A percentile compares a stretch with the other conserved stretches of the same genome.
These are phyloP conservation scores for Kazachstania psychrophila DNA, from an alignment of 805 yeast species.

Conservation along the genomic window DNA sequence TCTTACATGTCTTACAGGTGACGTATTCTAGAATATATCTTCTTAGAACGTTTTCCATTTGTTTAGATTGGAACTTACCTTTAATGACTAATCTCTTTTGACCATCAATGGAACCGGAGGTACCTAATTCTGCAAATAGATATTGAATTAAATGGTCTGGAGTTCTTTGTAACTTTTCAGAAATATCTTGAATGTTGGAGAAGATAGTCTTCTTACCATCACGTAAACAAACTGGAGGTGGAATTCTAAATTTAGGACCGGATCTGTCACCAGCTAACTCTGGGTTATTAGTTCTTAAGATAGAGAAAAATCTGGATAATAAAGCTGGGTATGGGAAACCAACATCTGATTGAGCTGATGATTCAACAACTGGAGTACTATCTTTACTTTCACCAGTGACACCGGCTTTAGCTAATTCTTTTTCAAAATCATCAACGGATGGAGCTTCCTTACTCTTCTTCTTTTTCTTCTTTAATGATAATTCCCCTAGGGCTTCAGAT, in stretches of 20 bases:
- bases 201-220: conserved; percentile 98
- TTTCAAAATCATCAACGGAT: conserved; percentile 75
- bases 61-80: conserved; percentile 97
- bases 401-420: conserved; percentile 85
- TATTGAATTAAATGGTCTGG: conserved; percentile 96
- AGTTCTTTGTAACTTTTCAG: conserved; percentile 88
- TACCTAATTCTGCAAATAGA: conserved; percentile 97
- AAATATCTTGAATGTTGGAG: conserved; percentile 90
- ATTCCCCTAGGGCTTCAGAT: conserved; percentile 57
- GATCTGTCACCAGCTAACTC: conserved; percentile 95
- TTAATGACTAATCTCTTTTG: conserved; percentile 92
- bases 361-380: conserved; percentile 27
- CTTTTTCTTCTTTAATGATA: conserved; percentile 74
- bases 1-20: conserved; percentile 97
- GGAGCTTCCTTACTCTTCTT: conserved; percentile 53
- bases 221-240: conserved; percentile 94
- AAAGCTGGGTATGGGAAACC: conserved; percentile 70
- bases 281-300: conserved; percentile 89
- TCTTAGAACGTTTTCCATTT: conserved; percentile 91
- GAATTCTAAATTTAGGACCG: conserved; percentile 87
- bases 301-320: conserved; percentile 74
- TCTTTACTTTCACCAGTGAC: conserved; percentile 42
- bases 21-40: conserved; percentile 95
- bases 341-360: conserved; percentile 35
- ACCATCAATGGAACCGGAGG: conserved; percentile 98